phyloP scores from a whole-genome alignment of 345 rosid genomes.

The Citrus mangshanensis region DNA sequence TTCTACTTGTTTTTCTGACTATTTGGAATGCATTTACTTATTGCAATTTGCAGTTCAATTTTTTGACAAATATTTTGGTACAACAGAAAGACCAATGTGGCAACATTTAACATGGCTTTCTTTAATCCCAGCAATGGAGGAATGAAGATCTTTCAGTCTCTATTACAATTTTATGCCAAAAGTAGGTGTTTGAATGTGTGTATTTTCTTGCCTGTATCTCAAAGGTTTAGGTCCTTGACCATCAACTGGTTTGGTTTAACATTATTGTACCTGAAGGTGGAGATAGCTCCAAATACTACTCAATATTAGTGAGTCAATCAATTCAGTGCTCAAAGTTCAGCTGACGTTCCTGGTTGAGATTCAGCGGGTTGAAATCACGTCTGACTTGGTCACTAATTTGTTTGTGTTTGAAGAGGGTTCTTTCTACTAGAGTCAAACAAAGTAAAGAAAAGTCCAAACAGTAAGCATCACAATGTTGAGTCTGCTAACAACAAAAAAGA shows the following conservation, averaged over 20 bases:
- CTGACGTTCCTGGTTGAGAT: neutral
- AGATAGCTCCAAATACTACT: neutral
- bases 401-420: neutral
- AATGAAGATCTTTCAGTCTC: neutral
- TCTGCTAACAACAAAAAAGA: neutral
- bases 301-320: neutral
- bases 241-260: neutral
- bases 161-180: neutral
- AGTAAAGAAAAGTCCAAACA: neutral
- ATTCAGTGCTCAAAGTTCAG: neutral
- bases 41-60: neutral
- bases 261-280: neutral
- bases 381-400: neutral
- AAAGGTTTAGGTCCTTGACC: neutral
- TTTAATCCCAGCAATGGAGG: neutral
- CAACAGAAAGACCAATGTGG: neutral
- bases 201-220: neutral
- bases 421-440: neutral
- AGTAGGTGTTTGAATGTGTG: neutral
- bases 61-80: neutral
- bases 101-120: neutral
- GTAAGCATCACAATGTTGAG: neutral
- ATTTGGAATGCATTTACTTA: neutral
- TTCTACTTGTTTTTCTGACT: neutral
- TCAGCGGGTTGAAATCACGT: neutral